Evolutionary conservation across 805 yeast species (phyloP), one percentile per base, ranked within the genome.

Genomic region (Millerago galiae): DNA sequence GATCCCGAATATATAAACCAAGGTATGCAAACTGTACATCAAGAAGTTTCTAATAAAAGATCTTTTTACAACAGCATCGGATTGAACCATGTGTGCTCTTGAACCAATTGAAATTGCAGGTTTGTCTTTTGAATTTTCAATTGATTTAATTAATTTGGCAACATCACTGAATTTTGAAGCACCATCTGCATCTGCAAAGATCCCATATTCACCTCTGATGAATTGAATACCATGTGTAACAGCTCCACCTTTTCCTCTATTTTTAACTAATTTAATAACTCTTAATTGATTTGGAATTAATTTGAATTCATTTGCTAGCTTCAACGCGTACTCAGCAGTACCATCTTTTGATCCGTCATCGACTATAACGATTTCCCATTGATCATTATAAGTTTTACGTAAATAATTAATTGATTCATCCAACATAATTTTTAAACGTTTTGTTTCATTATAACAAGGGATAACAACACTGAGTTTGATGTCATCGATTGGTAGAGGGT

Each of bases 141-240:
- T 67, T 11, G 67, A 62, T 3, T 55, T 57, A 10, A 77, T 48
- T 44, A 90, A 67, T 43, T 72, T 75, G 2, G 57, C 56, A 21
- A 84, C 68, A 60, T 90, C 96, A 21, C 75, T 55, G 59, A 93
- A 93, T 51, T 74, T 71, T 21, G 95, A 82, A 5, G 99, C 98
- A 28, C 98, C 98, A 64, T 93, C 99, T 1, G 98, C 99, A 64
- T 93, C 99, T 1, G 96, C 98, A 67, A 93, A 93, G 9, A 93
- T 71, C 10, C 79, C 77, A 53, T 75, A 81, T 43, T 70, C 60
- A 11, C 98, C 99, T 34, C 87, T 68, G 3, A 81, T 67, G 54
- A 78, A 79, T 53, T 81, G 75, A 61, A 93, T 65, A 7, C 99
- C 99, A 62, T 91, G 97, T 14, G 95, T 79, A 0, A 93, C 98